A percentile compares a stretch with the other conserved stretches of the same genome.
Evolutionary conservation across 148 eudicot species (phyloP).

Genomic region (Rhododendron ferrugineum): DNA sequence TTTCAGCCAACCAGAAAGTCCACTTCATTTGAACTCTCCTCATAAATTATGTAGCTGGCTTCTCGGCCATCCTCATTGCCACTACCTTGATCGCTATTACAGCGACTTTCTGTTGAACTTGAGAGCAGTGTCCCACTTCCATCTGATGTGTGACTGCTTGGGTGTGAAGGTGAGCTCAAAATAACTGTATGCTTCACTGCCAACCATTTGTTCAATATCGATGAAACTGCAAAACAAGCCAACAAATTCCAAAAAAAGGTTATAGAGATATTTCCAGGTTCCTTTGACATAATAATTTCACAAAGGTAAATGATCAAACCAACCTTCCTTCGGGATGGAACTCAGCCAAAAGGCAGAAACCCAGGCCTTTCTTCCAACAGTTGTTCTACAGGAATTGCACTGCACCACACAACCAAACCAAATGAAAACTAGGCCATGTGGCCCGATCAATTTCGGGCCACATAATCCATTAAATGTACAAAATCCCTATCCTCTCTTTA

Average conservation of each 20-base stretch:
- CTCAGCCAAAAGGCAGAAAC: conserved; percentile 41
- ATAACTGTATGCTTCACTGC: conserved; percentile 34
- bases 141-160: conserved; percentile 39
- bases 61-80: conserved; percentile 37
- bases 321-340: conserved; percentile 52
- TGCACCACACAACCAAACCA: conserved; percentile 10
- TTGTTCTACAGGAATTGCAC: conserved; percentile 35
- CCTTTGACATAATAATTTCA: neutral
- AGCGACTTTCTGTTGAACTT: conserved; percentile 36
- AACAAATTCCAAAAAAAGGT: neutral
- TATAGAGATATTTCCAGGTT: neutral
- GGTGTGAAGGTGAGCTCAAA: conserved; percentile 25
- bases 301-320: neutral
- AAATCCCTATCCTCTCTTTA: too few relatives aligned
- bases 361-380: conserved; percentile 44
- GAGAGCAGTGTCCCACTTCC: conserved; percentile 23
- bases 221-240: conserved; percentile 24
- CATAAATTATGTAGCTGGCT: conserved; percentile 23
- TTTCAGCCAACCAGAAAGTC: conserved; percentile 25
- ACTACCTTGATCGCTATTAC: conserved; percentile 46
- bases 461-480: too few relatives aligned
- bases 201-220: conserved; percentile 34
- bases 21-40: conserved; percentile 51
- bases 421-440: too few relatives aligned
- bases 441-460: too few relatives aligned